Evolutionary conservation across 148 eudicot genomes (phyloP).

Genomic region (Rhododendron kiyosumense): DNA sequence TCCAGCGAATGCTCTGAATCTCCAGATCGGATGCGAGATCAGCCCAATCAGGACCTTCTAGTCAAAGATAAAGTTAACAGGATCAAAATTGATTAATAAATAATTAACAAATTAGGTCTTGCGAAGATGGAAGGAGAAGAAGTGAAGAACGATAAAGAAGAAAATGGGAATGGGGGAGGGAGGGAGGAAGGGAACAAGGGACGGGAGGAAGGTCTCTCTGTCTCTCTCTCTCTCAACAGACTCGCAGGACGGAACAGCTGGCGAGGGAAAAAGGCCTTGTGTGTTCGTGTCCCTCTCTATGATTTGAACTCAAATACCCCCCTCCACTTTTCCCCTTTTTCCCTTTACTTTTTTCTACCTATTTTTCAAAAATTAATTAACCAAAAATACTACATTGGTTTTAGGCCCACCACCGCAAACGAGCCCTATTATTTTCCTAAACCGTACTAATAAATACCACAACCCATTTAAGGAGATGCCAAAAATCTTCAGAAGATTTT

Average conservation of each 20-base stretch:
- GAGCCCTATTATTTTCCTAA: background rate
- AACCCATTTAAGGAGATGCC: background rate
- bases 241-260: constrained; percentile 22
- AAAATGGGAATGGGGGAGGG: no score
- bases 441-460: background rate
- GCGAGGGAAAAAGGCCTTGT: constrained; percentile 19
- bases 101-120: background rate
- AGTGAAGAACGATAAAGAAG: background rate
- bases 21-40: constrained; percentile 11
- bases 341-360: background rate
- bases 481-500: background rate
- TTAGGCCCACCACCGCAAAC: background rate
- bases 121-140: background rate
- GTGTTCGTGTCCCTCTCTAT: background rate
- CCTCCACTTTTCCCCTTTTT: background rate
- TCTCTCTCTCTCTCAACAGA: background rate
- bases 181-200: no score
- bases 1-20: constrained; percentile 10
- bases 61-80: background rate
- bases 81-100: background rate
- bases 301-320: constrained; percentile 13
- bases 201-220: background rate
- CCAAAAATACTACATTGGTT: background rate
- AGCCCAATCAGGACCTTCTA: constrained; percentile 5
- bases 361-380: no score